phyloP scores from a whole-genome alignment of 495 filamentous ascomycete genomes.

The Peziza echinospora region DNA sequence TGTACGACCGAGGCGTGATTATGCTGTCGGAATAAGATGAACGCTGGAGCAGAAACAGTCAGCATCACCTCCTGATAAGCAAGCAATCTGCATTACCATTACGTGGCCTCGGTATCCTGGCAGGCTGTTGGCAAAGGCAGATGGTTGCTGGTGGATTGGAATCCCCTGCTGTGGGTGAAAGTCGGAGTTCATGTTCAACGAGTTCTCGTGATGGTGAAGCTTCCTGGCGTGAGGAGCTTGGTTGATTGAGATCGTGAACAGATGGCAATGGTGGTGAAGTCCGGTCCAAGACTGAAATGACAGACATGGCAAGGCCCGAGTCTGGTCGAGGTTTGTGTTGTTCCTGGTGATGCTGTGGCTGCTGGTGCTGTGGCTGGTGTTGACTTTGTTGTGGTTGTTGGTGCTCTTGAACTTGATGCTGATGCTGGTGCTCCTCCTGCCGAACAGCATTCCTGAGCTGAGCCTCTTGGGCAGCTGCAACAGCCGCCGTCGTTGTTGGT shows the following conservation, averaged over 20 bases:
- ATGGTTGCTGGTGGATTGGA: slow-evolving; percentile 25
- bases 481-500: not conserved
- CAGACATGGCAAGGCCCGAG: not conserved
- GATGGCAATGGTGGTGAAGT: not conserved
- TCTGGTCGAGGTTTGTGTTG: slow-evolving; percentile 6
- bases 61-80: slow-evolving; percentile 8
- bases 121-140: slow-evolving; percentile 82
- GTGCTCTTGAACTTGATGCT: slow-evolving; percentile 7
- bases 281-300: not conserved
- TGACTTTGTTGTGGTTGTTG: slow-evolving; percentile 5
- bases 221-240: slow-evolving; percentile 1
- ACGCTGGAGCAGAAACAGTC: slow-evolving; percentile 37
- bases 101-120: slow-evolving; percentile 79
- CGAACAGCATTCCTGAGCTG: not conserved
- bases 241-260: not conserved
- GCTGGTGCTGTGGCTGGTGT: slow-evolving; percentile 7
- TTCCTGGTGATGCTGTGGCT: slow-evolving; percentile 10
- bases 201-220: slow-evolving; percentile 1
- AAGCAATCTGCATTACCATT: slow-evolving; percentile 54
- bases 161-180: slow-evolving; percentile 7
- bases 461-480: not conserved
- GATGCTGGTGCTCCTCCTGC: slow-evolving; percentile 1
- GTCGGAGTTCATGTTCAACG: slow-evolving; percentile 4
- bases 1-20: slow-evolving; percentile 63
- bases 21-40: slow-evolving; percentile 93